Percentiles rank a stretch among this genome's conserved stretches.
phyloP scores from a whole-genome alignment of 148 eudicot species.

The Diospyros kaki region DNA sequence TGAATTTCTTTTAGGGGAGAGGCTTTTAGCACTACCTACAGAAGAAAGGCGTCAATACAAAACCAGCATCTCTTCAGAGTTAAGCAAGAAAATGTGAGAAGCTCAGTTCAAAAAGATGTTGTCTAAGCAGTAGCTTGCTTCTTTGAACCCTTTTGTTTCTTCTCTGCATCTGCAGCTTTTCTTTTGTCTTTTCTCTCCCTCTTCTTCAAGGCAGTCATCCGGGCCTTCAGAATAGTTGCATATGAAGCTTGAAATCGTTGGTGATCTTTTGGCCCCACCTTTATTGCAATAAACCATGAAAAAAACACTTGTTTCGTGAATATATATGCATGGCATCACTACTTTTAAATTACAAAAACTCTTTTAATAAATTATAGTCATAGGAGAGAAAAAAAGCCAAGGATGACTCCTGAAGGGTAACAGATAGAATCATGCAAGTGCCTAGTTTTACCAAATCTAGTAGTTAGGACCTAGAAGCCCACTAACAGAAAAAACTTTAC shows the following conservation, averaged over 20 bases:
- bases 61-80: too few species aligned
- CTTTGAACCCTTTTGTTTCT: slow-evolving; percentile 41
- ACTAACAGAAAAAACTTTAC: neutral
- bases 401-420: too few species aligned
- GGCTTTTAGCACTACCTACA: too few species aligned
- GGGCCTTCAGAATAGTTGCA: slow-evolving; percentile 86
- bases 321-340: neutral
- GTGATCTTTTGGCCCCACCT: slow-evolving; percentile 90
- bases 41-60: too few species aligned
- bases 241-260: slow-evolving; percentile 91
- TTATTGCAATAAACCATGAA: neutral
- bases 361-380: neutral
- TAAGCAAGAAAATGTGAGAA: too few species aligned
- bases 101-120: too few species aligned
- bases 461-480: too few species aligned
- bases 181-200: slow-evolving; percentile 84
- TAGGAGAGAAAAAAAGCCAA: too few species aligned
- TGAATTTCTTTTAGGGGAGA: too few species aligned
- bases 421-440: neutral
- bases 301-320: neutral
- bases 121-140: slow-evolving; percentile 30
- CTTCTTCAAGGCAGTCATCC: slow-evolving; percentile 88
- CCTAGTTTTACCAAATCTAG: neutral
- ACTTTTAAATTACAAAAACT: neutral
- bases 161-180: slow-evolving; percentile 57